phyloP scores from a whole-genome alignment of 148 eudicot species.

The Fagopyrum tataricum region DNA sequence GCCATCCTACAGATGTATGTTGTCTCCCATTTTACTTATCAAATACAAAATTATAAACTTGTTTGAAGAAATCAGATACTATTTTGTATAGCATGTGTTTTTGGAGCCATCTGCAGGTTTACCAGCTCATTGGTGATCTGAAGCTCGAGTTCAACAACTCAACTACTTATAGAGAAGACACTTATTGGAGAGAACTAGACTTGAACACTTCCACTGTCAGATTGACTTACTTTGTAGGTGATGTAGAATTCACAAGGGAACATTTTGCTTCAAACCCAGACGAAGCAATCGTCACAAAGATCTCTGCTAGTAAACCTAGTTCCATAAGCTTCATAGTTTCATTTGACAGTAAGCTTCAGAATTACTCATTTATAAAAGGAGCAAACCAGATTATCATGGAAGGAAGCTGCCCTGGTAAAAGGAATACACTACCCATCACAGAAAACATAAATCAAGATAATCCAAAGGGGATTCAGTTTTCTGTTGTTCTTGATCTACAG shows the following conservation, averaged over 20 bases:
- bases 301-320: conserved; percentile 55
- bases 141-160: conserved; percentile 56
- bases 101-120: conserved; percentile 32
- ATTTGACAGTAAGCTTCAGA: conserved; percentile 56
- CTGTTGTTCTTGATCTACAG: conserved; percentile 53
- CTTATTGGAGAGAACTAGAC: conserved; percentile 66
- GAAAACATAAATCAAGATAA: conserved; percentile 17
- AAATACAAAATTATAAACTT: not conserved
- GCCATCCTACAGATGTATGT: conserved; percentile 49
- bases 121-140: conserved; percentile 80
- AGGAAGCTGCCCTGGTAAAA: conserved; percentile 60
- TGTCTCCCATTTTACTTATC: not conserved
- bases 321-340: conserved; percentile 56
- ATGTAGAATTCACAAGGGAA: conserved; percentile 51
- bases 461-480: conserved; percentile 61
- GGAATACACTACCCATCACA: conserved; percentile 20
- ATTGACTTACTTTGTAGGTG: conserved; percentile 53
- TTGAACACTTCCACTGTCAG: conserved; percentile 74
- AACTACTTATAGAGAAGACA: conserved; percentile 21
- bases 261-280: conserved; percentile 79
- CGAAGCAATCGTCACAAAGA: conserved; percentile 61
- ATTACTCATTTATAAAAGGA: conserved; percentile 39
- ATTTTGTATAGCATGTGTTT: not conserved
- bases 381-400: conserved; percentile 67
- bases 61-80: not conserved